phyloP scores from a whole-genome alignment of 495 filamentous ascomycete species.

The Podospora comata region DNA sequence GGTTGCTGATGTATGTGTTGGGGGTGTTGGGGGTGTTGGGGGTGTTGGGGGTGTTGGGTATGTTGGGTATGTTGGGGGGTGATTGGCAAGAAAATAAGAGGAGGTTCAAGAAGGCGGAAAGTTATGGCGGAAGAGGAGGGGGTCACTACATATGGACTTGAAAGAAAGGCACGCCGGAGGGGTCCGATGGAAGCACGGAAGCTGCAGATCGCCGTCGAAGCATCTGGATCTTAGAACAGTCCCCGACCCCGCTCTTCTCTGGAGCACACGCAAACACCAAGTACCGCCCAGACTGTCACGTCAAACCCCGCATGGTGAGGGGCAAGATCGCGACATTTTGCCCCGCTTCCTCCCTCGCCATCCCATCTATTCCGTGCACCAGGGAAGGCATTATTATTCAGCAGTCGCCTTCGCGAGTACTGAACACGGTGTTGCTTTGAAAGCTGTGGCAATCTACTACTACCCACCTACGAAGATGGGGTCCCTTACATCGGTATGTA shows the following conservation, averaged over 20 bases:
- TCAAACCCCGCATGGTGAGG: slow-evolving; percentile 5
- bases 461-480: too few species aligned
- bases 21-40: not conserved
- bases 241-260: not conserved
- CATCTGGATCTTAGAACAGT: not conserved
- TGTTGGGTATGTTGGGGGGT: not conserved
- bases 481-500: too few species aligned
- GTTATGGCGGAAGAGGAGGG: not conserved
- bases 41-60: not conserved
- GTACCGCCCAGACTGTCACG: slow-evolving; percentile 3
- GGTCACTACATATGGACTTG: not conserved
- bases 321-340: not conserved
- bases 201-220: not conserved
- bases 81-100: not conserved
- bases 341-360: not conserved
- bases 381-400: not conserved
- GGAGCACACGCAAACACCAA: not conserved
- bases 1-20: not conserved
- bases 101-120: not conserved
- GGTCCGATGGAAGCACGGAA: not conserved
- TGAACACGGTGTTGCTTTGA: too few species aligned
- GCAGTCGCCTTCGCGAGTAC: not conserved
- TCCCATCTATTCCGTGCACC: not conserved
- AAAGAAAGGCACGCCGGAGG: not conserved
- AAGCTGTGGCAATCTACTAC: not conserved